A percentile compares a stretch with the other conserved stretches of the same genome.
These are phyloP conservation scores for Usnea hakonensis DNA, from an alignment of 495 filamentous ascomycete species.

Conservation along the genomic window DNA sequence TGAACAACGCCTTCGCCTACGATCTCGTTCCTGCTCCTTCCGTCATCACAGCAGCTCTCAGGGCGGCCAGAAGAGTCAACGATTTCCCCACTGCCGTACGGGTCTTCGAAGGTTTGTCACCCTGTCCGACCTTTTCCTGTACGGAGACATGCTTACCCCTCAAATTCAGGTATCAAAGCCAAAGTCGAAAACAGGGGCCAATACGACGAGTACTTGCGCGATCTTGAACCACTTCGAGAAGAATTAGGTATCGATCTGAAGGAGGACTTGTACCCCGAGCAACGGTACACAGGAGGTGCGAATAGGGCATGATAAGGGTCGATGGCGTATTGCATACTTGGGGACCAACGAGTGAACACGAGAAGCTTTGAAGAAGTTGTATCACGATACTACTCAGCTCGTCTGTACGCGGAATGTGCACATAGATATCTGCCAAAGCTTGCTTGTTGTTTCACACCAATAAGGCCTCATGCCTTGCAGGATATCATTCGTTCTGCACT, in stretches of 20 bases:
- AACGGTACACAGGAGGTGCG: conserved; percentile 36
- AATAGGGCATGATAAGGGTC: conserved; percentile 11
- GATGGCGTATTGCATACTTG: background rate
- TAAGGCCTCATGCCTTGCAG: background rate
- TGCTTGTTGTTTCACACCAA: background rate
- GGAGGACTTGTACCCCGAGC: conserved; percentile 89
- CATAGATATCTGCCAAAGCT: background rate
- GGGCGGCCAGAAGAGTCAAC: conserved; percentile 90
- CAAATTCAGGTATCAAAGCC: conserved; percentile 77
- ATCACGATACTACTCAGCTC: background rate
- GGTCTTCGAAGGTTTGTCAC: conserved; percentile 82
- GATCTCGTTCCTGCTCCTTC: conserved; percentile 93
- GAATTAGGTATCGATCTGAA: conserved; percentile 87
- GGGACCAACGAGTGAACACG: too few relatives aligned
- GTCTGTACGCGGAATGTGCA: background rate
- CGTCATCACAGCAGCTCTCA: conserved; percentile 84
- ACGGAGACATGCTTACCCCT: conserved; percentile 7
- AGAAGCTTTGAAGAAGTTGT: background rate
- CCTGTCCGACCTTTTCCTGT: background rate
- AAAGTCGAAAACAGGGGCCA: conserved; percentile 98
- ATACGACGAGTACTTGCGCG: conserved; percentile 93
- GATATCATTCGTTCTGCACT: background rate
- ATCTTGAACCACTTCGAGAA: conserved; percentile 85
- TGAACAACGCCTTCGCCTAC: conserved; percentile 99
- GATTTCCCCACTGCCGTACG: conserved; percentile 97